These are phyloP conservation scores for Abrus precatorius DNA, from an alignment of 306 rosid genomes.

Conservation along the genomic window DNA sequence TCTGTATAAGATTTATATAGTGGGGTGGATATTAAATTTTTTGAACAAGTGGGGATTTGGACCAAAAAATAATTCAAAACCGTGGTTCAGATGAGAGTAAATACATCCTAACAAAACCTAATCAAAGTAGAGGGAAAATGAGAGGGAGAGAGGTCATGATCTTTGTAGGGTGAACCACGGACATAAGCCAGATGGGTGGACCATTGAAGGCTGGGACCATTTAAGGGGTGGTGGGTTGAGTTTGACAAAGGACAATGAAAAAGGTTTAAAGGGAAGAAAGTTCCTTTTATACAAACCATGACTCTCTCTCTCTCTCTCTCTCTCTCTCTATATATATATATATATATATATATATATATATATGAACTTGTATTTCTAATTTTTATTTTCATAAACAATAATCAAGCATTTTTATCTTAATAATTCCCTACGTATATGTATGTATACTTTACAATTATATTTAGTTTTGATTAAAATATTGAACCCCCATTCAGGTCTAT, in stretches of 20 bases:
- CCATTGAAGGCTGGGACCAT: slow-evolving; percentile 24
- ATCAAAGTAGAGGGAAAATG: slow-evolving; percentile 48
- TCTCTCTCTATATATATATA: no score
- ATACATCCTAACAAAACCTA: slow-evolving; percentile 52
- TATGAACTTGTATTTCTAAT: no score
- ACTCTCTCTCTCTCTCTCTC: background rate
- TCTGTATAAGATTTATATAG: slow-evolving; percentile 22
- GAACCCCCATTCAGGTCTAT: no score
- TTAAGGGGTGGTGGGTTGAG: slow-evolving; percentile 24
- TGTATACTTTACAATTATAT: no score
- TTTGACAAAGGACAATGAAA: slow-evolving; percentile 41
- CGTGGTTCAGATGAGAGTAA: slow-evolving; percentile 48
- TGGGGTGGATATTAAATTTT: slow-evolving; percentile 4
- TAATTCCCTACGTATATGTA: no score
- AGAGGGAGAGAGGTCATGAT: slow-evolving; percentile 56
- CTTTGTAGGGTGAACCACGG: slow-evolving; percentile 78
- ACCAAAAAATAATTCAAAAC: slow-evolving; percentile 40
- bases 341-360: no score
- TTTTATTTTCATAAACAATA: no score
- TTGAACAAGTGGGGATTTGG: slow-evolving; percentile 49
- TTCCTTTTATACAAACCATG: slow-evolving; percentile 9
- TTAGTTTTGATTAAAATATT: no score
- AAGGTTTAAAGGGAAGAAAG: slow-evolving; percentile 1
- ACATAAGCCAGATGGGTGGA: slow-evolving; percentile 57
- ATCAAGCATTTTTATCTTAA: no score